These are phyloP conservation scores for Kwoniella shandongensis DNA, from an alignment of 768 basidiomycete species.

Conservation along the genomic window DNA sequence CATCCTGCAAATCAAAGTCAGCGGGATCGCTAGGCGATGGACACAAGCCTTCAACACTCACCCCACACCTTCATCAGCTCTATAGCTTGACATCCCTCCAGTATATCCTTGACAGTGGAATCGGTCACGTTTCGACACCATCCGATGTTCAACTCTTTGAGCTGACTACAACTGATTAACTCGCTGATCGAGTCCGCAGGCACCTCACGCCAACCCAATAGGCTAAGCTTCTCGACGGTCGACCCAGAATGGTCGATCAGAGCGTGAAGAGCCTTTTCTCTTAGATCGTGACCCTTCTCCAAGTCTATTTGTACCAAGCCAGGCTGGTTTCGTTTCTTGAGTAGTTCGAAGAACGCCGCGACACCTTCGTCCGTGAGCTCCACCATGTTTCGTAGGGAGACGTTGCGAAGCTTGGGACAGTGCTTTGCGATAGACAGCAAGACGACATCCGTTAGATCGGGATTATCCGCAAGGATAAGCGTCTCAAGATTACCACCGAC, in stretches of 20 bases:
- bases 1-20: constrained; percentile 36
- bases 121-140: constrained; percentile 84
- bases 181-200: constrained; percentile 58
- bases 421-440: constrained; percentile 64
- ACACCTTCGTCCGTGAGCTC: constrained; percentile 72
- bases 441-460: constrained; percentile 59
- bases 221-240: constrained; percentile 62
- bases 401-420: constrained; percentile 58
- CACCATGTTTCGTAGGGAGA: constrained; percentile 62
- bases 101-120: constrained; percentile 70
- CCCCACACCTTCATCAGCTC: constrained; percentile 59
- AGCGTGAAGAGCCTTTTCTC: constrained; percentile 61
- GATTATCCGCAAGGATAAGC: constrained; percentile 73
- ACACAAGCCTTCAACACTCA: constrained; percentile 26
- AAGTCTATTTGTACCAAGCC: constrained; percentile 59
- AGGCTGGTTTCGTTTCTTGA: constrained; percentile 52
- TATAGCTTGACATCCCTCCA: constrained; percentile 58
- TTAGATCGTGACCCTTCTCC: constrained; percentile 64
- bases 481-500: constrained; percentile 63
- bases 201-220: constrained; percentile 75
- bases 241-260: constrained; percentile 69
- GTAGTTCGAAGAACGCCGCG: constrained; percentile 65
- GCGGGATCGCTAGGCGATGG: background rate
- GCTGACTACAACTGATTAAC: constrained; percentile 53
- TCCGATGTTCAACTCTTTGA: constrained; percentile 72